Base-by-base conservation (phyloP, 257 asterid genomes). In the Scutellaria baicalensis region DNA sequence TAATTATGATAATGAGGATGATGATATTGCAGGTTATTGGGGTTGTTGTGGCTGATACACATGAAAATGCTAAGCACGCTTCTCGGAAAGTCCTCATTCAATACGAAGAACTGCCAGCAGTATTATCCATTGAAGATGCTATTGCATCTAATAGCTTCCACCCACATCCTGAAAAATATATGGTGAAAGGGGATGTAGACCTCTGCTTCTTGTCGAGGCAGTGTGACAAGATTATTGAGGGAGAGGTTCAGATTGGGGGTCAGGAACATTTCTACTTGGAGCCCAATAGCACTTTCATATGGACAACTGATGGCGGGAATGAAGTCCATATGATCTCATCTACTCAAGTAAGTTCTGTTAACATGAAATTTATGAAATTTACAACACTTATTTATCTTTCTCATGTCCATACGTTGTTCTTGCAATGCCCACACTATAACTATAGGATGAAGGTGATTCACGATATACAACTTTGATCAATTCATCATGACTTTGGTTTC, bases 231-330 rank as follows among this genome's bases (percentile, higher is more conserved):
- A 87, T 87, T 44, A 82, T 93, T 48, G 95, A 89, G 82, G 99
- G 99, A 35, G 85, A 88, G 69, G 95, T 93, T 64, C 89, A 68
- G 57, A 85, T 93, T 3, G 99, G 96, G 42, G 97, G 99, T 69
- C 97, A 93, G 79, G 99, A 93, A 78, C 99, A 93, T 79, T 93
- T 93, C 85, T 93, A 93, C 80, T 83, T 93, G 85, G 99, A 93
- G 91, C 90, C 99, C 44, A 68, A 93, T 45, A 81, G 93, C 81
- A 91, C 91, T 72, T 84, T 93, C 64, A 43, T 89, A 69, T 91
- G 99, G 99, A 86, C 97, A 11, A 68, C 75, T 69, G 97, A 93
- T 82, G 83, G 97, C 20, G 99, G 97, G 61, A 91, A 93, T 80
- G 99, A 93, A 81, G 86, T 93, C 72, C 99, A 93, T 66, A 83